A percentile compares a stretch with the other conserved stretches of the same genome.
Conservation (phyloP, 192 early-diverging fungal species). For the Piromyces finnis region DNA sequence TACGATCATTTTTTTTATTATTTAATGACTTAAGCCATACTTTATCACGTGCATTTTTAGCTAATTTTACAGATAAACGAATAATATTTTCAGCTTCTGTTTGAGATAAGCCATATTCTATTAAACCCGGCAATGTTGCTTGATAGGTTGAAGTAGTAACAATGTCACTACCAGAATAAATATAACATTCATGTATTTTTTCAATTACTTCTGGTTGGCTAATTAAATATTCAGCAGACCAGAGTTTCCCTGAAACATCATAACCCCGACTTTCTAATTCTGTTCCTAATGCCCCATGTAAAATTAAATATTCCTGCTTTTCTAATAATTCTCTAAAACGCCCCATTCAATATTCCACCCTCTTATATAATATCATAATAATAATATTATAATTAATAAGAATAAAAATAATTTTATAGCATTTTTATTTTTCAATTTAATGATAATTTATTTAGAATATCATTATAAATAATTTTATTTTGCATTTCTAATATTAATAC, state of each 20-base stretch:
- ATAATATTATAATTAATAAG: too few species aligned
- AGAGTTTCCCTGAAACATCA: neutral
- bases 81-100: conserved; percentile 12
- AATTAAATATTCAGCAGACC: neutral
- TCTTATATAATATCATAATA: too few species aligned
- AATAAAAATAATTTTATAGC: too few species aligned
- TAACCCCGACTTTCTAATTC: neutral
- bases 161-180: conserved; percentile 26
- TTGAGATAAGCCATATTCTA: conserved; percentile 10
- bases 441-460: too few species aligned
- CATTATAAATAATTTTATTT: too few species aligned
- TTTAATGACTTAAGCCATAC: conserved; percentile 5
- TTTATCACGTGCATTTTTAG: conserved; percentile 21
- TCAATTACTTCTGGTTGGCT: neutral
- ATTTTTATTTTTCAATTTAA: too few species aligned
- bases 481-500: too few species aligned
- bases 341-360: neutral
- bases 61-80: conserved; percentile 15
- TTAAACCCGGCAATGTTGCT: conserved; percentile 19
- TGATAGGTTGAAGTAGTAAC: conserved; percentile 35
- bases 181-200: neutral
- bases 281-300: neutral
- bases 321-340: neutral
- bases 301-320: neutral
- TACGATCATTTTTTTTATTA: neutral